Conservation (phyloP, 1,139 yeast genomes). For the Suhomyces guaymorum region DNA sequence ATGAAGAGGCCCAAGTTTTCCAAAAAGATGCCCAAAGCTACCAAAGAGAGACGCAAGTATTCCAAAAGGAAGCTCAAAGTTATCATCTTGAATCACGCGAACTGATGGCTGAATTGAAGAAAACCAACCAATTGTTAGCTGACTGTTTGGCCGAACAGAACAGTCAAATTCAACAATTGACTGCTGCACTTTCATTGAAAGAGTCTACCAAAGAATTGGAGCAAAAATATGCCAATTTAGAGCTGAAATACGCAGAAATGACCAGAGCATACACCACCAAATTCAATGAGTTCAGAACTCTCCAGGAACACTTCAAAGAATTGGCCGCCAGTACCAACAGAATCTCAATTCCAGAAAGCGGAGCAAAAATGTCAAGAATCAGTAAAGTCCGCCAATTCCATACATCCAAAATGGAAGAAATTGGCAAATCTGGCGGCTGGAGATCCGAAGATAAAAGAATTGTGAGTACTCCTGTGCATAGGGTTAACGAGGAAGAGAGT, state of each 20-base stretch:
- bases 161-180: constrained; percentile 1
- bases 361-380: constrained; percentile 15
- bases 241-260: constrained; percentile 25
- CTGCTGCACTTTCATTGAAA: constrained; percentile 1
- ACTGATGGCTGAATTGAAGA: neutral
- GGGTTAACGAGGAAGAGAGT: constrained; percentile 9
- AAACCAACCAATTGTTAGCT: neutral
- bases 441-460: constrained; percentile 25
- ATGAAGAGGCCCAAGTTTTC: constrained; percentile 8
- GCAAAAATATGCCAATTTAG: constrained; percentile 14
- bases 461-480: constrained; percentile 31
- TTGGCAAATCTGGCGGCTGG: constrained; percentile 16
- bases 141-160: constrained; percentile 1
- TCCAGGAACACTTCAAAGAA: constrained; percentile 28
- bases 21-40: constrained; percentile 4
- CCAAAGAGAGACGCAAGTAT: too few species aligned
- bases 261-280: constrained; percentile 29
- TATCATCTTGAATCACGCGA: too few species aligned
- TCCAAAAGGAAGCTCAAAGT: too few species aligned
- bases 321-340: constrained; percentile 19
- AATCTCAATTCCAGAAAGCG: constrained; percentile 9
- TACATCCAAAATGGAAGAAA: constrained; percentile 24
- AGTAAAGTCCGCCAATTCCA: constrained; percentile 36
- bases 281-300: constrained; percentile 23
- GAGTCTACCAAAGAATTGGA: constrained; percentile 10